Percentiles rank a stretch among this genome's conserved stretches.
phyloP scores from a whole-genome alignment of 129 eudicot genomes.

The Tagetes erecta region DNA sequence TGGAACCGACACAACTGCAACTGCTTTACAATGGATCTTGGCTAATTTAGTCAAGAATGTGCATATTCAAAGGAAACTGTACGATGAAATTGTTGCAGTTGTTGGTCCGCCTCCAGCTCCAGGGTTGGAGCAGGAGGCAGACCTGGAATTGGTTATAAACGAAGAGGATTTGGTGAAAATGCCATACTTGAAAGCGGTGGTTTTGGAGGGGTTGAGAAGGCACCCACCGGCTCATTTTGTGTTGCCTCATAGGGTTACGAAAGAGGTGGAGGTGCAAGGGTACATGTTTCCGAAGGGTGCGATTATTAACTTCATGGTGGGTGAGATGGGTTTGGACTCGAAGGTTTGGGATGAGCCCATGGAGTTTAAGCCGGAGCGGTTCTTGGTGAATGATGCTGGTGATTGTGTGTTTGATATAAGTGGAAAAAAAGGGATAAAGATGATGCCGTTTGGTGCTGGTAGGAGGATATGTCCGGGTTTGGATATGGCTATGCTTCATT shows the following conservation, averaged over 20 bases:
- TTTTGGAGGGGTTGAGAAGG: conserved; percentile 53
- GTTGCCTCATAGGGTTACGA: conserved; percentile 42
- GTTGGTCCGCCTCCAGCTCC: conserved; percentile 30
- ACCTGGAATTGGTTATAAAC: conserved; percentile 10
- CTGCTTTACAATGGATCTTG: conserved; percentile 73
- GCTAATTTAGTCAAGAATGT: conserved; percentile 68
- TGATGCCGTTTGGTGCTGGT: conserved; percentile 82
- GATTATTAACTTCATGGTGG: conserved; percentile 51
- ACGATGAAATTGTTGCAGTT: conserved; percentile 48
- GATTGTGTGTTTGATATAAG: conserved; percentile 49
- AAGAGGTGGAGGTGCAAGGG: conserved; percentile 50
- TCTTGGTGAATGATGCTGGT: conserved; percentile 24
- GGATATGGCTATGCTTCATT: conserved; percentile 53
- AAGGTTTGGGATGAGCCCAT: conserved; percentile 61
- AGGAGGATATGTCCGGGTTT: conserved; percentile 61
- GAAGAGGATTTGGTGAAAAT: conserved; percentile 52
- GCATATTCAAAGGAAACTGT: conserved; percentile 47
- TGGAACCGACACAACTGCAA: conserved; percentile 69
- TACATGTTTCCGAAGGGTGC: conserved; percentile 43
- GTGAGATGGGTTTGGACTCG: conserved; percentile 58
- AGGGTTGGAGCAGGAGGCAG: background rate
- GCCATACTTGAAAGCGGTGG: conserved; percentile 57
- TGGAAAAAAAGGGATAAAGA: conserved; percentile 55
- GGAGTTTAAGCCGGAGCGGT: conserved; percentile 68
- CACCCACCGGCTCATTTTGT: conserved; percentile 67